Conservation (phyloP, 1,139 yeast species). For the Yamadazyma taylorii region DNA sequence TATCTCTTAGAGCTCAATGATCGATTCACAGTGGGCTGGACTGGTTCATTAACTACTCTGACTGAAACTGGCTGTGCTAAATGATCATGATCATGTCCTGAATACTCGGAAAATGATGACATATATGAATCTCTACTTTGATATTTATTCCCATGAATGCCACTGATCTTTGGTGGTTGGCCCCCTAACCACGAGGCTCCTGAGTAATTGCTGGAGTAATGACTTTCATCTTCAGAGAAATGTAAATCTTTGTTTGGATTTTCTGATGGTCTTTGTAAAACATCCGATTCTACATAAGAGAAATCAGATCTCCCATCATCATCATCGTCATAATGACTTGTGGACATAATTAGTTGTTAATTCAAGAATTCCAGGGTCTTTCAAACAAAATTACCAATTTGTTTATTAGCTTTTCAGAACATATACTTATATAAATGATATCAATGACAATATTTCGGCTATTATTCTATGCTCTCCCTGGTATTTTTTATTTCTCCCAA, state of each 20-base stretch:
- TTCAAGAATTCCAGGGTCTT: too few relatives aligned
- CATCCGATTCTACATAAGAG: conserved; percentile 12
- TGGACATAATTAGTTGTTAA: too few relatives aligned
- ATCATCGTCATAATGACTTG: conserved; percentile 2
- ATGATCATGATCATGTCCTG: conserved; percentile 20
- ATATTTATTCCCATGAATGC: neutral
- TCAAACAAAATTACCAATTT: too few relatives aligned
- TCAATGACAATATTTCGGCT: neutral
- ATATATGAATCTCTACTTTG: conserved; percentile 24
- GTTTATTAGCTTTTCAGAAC: too few relatives aligned
- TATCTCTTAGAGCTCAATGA: conserved; percentile 9
- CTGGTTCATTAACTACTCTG: conserved; percentile 20
- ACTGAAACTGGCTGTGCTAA: conserved; percentile 27
- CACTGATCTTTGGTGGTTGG: conserved; percentile 3
- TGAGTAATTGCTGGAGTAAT: conserved; percentile 4
- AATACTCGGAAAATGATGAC: conserved; percentile 31
- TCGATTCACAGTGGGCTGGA: conserved; percentile 17
- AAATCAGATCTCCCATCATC: conserved; percentile 8
- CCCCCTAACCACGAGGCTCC: conserved; percentile 1
- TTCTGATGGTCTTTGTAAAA: conserved; percentile 2
- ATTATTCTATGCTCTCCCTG: neutral
- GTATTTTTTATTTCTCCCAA: conserved; percentile 2
- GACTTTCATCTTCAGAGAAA: conserved; percentile 9
- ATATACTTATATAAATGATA: neutral
- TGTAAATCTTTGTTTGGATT: conserved; percentile 4